Base-by-base conservation (phyloP, 2,329 filamentous ascomycete species). In the Ophiostoma piceae region DNA sequence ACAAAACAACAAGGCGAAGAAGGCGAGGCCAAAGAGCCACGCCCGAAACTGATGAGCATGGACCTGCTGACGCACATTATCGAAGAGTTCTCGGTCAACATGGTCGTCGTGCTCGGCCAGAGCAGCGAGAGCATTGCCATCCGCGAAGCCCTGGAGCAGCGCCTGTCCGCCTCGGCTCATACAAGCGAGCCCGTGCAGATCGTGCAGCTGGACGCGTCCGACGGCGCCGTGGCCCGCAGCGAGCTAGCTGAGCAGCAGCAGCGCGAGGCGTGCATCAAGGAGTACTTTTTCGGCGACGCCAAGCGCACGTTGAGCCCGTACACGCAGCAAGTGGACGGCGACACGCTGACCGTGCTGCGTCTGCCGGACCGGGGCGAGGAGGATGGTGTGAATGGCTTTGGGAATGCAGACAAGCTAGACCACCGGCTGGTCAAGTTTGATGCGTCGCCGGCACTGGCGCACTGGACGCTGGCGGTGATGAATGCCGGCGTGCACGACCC, bases 251-350 rank as follows among this genome's bases (percentile, higher is more conserved):
- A 94, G 83, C 90, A 92, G 75, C 84, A 88, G 19, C 80, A 87
- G 5, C 86, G 91, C 64, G 91, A 96, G 75, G 87, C 90, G 0
- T 86, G 91, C 67, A 93, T 97, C 68, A 90, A 91, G 74, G 90
- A 94, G 75, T 99, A 99, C 79, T 99, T 99, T 81, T 99, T 97
- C 77, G 95, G 95, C 11, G 90, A 91, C 73, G 80, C 85, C 1
- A 88, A 87, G 72, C 86, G 90, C 71, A 90, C 92, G 0, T 82
- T 99, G 1, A 95, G 91, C 65, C 95, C 95, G 0, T 91, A 94
- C 75, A 96, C 92, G 7, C 92, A 96, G 75, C 90, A 91, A 71
- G 87, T 96, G 4, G 89, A 92, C 72, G 95, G 93, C 77, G 84
- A 88, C 71, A 87, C 88, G 9, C 78, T 97, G 54, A 84, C 87